phyloP scores from a whole-genome alignment of 495 filamentous ascomycete species.

The Penicillium taxi region DNA sequence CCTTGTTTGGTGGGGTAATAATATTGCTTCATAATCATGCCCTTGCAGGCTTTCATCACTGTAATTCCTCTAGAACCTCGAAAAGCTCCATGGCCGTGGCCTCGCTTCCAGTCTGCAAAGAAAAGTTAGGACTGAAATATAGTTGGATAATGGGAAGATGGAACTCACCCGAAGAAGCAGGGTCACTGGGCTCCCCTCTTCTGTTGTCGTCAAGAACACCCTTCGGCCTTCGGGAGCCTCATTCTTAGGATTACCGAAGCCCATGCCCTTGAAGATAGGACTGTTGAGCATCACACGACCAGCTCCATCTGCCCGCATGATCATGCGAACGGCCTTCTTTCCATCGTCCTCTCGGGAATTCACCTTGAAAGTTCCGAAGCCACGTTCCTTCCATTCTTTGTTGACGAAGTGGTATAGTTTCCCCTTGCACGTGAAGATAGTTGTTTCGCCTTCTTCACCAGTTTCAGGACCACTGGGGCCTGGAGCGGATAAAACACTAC shows the following conservation, averaged over 20 bases:
- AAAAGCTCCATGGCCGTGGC: conserved; percentile 36
- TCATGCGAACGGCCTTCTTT: conserved; percentile 53
- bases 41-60: too few species aligned
- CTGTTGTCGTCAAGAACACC: conserved; percentile 55
- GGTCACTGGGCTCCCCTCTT: conserved; percentile 48
- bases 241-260: conserved; percentile 52
- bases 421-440: conserved; percentile 55
- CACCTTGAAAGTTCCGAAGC: conserved; percentile 73
- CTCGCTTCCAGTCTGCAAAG: conserved; percentile 34
- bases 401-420: conserved; percentile 69
- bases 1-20: too few species aligned
- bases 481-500: too few species aligned
- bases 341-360: conserved; percentile 57
- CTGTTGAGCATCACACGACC: conserved; percentile 83
- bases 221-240: conserved; percentile 44
- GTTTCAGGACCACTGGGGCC: too few species aligned
- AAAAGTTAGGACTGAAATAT: conserved; percentile 8
- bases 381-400: conserved; percentile 83
- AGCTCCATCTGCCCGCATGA: conserved; percentile 82
- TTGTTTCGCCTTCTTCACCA: conserved; percentile 60
- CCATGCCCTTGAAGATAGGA: conserved; percentile 62
- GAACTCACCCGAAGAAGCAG: conserved; percentile 62
- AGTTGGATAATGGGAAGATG: neutral
- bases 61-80: conserved; percentile 28
- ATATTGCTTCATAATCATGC: too few species aligned